Conservation (phyloP, 176 grass and related monocot genomes). For the Eleusine indica region DNA sequence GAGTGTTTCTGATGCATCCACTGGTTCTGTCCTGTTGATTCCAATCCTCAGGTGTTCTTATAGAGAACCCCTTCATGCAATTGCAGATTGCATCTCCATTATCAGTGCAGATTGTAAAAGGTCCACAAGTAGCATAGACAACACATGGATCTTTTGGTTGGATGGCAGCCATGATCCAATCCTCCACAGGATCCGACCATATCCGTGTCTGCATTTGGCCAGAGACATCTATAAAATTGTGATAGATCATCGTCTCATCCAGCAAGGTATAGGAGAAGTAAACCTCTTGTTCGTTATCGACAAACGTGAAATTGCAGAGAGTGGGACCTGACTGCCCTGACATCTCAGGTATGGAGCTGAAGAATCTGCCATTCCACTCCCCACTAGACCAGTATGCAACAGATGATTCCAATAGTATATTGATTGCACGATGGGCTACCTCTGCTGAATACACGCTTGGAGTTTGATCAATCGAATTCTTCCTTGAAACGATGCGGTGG, state of each 20-base stretch:
- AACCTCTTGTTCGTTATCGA: constrained; percentile 9
- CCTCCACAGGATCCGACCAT: constrained; percentile 21
- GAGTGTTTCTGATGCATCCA: constrained; percentile 49
- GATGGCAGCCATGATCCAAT: constrained; percentile 28
- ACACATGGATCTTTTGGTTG: constrained; percentile 39
- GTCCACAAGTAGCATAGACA: constrained; percentile 54
- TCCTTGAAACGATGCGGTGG: constrained; percentile 48
- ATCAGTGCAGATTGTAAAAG: constrained; percentile 52
- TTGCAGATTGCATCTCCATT: constrained; percentile 11
- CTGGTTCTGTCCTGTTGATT: constrained; percentile 36
- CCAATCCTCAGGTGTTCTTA: constrained; percentile 25
- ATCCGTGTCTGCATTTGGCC: constrained; percentile 14
- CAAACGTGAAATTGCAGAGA: constrained; percentile 20
- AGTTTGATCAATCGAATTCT: constrained; percentile 30
- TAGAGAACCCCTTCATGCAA: constrained; percentile 55
- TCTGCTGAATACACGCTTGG: constrained; percentile 30
- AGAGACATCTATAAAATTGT: constrained; percentile 9
- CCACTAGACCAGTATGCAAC: constrained; percentile 40
- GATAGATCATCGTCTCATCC: not conserved
- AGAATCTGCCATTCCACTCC: constrained; percentile 54
- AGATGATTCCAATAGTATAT: constrained; percentile 24
- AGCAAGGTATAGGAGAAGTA: constrained; percentile 24
- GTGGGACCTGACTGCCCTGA: not conserved
- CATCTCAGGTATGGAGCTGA: constrained; percentile 43
- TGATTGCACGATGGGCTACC: not conserved